Evolutionary conservation across 2,329 filamentous ascomycete genomes (phyloP).

Genomic region (Cladophialophora bantiana): DNA sequence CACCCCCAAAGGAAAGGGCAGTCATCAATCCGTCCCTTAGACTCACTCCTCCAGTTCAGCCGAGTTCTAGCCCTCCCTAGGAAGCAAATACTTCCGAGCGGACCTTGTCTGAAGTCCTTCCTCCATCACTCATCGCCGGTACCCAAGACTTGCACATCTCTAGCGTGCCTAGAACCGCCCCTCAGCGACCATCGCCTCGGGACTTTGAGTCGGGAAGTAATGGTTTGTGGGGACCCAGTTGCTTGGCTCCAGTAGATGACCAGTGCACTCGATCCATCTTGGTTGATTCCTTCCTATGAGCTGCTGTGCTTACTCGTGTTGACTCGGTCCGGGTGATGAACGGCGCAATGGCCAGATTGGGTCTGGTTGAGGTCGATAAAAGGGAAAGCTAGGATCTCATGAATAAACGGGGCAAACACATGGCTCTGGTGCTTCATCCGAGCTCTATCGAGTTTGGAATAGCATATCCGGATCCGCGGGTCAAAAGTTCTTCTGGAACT

Average conservation of each 20-base stretch:
- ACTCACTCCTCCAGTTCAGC: background rate
- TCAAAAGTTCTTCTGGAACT: too few species aligned
- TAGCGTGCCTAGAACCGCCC: slow-evolving; percentile 19
- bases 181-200: slow-evolving; percentile 5
- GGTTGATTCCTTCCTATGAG: background rate
- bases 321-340: slow-evolving; percentile 10
- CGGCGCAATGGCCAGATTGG: background rate
- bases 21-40: background rate
- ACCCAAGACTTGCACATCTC: background rate
- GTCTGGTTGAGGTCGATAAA: background rate
- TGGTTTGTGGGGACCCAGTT: slow-evolving; percentile 5
- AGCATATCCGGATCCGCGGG: too few species aligned
- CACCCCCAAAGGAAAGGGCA: background rate
- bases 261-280: background rate
- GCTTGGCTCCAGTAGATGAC: slow-evolving; percentile 18
- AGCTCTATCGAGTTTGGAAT: background rate
- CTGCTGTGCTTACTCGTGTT: background rate
- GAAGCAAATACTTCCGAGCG: slow-evolving; percentile 9
- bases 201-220: slow-evolving; percentile 11
- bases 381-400: background rate
- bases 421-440: slow-evolving; percentile 3
- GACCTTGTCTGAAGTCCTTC: background rate
- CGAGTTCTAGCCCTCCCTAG: background rate
- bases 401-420: background rate
- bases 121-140: background rate